Base-by-base conservation (phyloP, 2,329 filamentous ascomycete genomes). In the Colletotrichum gloeosporioides region DNA sequence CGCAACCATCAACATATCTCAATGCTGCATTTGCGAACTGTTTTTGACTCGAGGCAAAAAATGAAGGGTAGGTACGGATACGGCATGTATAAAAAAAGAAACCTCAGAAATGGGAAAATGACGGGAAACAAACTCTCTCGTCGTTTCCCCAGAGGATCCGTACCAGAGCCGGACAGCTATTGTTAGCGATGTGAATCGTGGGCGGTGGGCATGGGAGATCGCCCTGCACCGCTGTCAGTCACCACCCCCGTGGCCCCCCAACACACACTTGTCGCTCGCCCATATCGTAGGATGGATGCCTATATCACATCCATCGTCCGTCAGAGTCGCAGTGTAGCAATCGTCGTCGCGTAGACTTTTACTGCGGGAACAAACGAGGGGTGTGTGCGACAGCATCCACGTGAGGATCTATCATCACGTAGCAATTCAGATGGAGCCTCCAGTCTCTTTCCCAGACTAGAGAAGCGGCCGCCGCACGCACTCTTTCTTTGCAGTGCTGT, bases 371-470 rank as follows among this genome's bases (percentile, higher is more conserved):
- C 67, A 36, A 64, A 25, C 32, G 67, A 57, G 67, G 55, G 25
- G 18, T 63, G 8, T 61, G 25, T 55, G 65, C 57, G 29, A 69
- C 57, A 39, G 22, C 69, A 69, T 22, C 73, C 73, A 73, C 69
- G 73, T 68, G 57, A 68, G 36, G 55, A 76, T 76, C 73, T 68
- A 25, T 53, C 16, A 16, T 63, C 39, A 31, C 53, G 53, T n/a
- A 57, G 22, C 29, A 16, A 27, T 64, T 53, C 69, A 49, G 73
- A 75, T 75, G 73, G 69, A 59, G 55, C 32, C 61, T 73, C 73
- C 63, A 73, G 22, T 75, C 8, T 44, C 31, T 15, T 25, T n/a
- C 18, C 29, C 22, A 22, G 29, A 10, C 15, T 57, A 27, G 49
- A 63, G 61, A 75, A 22, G 32, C 55, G 6, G 39, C 27, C 22